Evolutionary conservation across 2,329 filamentous ascomycete species (phyloP).

Genomic region (Podosphaera xanthii): DNA sequence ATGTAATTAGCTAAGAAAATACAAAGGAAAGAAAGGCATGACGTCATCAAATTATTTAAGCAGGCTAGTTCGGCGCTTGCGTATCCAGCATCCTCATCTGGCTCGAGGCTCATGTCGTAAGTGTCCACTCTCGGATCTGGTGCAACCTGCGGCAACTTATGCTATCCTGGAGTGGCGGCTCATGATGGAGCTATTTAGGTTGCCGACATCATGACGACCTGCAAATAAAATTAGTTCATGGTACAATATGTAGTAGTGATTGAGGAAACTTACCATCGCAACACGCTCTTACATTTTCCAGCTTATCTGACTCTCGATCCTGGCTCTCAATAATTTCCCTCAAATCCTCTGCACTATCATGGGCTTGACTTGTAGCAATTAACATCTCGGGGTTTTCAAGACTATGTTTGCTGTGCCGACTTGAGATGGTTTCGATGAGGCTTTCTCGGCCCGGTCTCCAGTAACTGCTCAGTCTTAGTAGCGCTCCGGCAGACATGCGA

Average conservation of each 20-base stretch:
- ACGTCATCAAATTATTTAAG: not conserved
- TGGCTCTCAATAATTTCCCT: constrained; percentile 57
- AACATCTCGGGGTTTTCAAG: constrained; percentile 22
- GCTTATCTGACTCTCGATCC: constrained; percentile 50
- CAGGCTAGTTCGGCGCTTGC: not conserved
- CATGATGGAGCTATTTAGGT: constrained; percentile 26
- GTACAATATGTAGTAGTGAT: not conserved
- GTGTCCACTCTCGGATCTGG: not conserved
- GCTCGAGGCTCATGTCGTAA: not conserved
- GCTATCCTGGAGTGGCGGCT: constrained; percentile 18
- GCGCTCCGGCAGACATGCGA: constrained; percentile 20
- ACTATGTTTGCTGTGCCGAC: constrained; percentile 28
- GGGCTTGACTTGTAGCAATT: constrained; percentile 32
- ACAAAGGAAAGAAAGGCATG: not conserved
- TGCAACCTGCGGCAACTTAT: not conserved
- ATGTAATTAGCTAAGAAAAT: too few species aligned
- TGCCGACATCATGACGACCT: constrained; percentile 57
- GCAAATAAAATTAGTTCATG: constrained; percentile 8
- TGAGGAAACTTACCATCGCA: constrained; percentile 58
- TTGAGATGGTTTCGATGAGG: constrained; percentile 26
- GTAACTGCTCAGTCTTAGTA: constrained; percentile 37
- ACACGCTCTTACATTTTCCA: constrained; percentile 92
- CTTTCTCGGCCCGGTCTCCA: constrained; percentile 21
- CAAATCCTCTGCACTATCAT: constrained; percentile 66
- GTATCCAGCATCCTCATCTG: not conserved